phyloP scores from a whole-genome alignment of 805 yeast species.

The Saccharomyces jurei region DNA sequence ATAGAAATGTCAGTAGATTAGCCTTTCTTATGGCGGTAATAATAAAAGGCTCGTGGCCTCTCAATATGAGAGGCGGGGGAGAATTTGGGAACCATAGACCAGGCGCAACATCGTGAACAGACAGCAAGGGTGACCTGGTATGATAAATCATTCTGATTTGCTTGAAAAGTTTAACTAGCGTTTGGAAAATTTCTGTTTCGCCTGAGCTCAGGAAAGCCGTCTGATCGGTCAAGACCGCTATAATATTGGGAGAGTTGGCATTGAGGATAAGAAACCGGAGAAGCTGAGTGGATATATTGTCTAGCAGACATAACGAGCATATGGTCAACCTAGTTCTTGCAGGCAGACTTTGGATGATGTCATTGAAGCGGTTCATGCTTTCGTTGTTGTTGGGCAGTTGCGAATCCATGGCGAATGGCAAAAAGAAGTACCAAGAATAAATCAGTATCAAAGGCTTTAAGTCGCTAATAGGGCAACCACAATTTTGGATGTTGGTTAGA shows the following conservation, averaged over 20 bases:
- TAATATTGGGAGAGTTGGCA: conserved; percentile 44
- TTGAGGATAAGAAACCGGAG: conserved; percentile 63
- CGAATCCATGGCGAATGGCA: not conserved
- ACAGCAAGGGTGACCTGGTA: conserved; percentile 61
- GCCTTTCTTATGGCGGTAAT: conserved; percentile 61
- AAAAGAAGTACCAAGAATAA: not conserved
- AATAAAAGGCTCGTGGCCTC: conserved; percentile 44
- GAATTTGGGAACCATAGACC: conserved; percentile 63
- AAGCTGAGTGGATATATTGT: conserved; percentile 74
- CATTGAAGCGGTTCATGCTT: conserved; percentile 18
- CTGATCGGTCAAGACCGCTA: conserved; percentile 53
- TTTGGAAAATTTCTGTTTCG: conserved; percentile 53
- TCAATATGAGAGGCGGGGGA: conserved; percentile 47
- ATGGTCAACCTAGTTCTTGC: conserved; percentile 53
- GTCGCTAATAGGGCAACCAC: not conserved
- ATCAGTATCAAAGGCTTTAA: not conserved
- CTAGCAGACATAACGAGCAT: conserved; percentile 67
- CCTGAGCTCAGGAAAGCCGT: conserved; percentile 47
- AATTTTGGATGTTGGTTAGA: not conserved
- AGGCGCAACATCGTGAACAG: conserved; percentile 61
- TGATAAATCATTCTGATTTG: conserved; percentile 64
- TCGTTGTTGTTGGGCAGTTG: conserved; percentile 5
- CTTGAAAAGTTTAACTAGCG: conserved; percentile 67
- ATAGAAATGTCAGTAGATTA: conserved; percentile 77
- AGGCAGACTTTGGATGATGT: conserved; percentile 25